Percentiles rank a stretch among this genome's conserved stretches.
Evolutionary conservation across 148 eudicot species (phyloP).

Genomic region (Chenopodium album): DNA sequence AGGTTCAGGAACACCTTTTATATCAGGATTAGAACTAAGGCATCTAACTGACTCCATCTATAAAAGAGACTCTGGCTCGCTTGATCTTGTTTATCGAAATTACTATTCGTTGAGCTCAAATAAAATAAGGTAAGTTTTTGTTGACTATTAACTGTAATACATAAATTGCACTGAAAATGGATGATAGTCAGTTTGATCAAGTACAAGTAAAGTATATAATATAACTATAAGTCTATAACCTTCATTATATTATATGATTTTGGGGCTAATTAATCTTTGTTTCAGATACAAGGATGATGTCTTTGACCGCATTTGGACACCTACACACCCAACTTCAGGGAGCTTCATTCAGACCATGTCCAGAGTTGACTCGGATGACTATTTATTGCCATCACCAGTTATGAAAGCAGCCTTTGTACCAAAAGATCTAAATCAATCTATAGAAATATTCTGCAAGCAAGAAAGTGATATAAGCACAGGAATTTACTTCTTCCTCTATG

Average conservation of each 20-base stretch:
- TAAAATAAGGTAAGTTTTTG: no score
- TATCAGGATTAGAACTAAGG: slow-evolving; percentile 42
- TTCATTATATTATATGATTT: no score
- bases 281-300: slow-evolving; percentile 40
- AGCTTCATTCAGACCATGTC: not conserved
- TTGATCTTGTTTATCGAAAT: slow-evolving; percentile 17
- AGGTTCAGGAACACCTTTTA: slow-evolving; percentile 38
- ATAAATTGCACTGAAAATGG: no score
- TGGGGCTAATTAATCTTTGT: not conserved
- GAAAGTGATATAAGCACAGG: not conserved
- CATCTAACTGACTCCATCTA: slow-evolving; percentile 24
- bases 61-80: slow-evolving; percentile 20
- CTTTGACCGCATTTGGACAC: slow-evolving; percentile 42
- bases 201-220: no score
- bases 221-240: not conserved
- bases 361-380: not conserved
- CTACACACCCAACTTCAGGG: not conserved
- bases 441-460: not conserved
- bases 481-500: slow-evolving; percentile 33
- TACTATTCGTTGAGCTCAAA: not conserved
- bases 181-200: no score
- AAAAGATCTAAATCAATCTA: not conserved
- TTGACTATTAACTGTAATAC: no score
- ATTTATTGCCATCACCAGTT: slow-evolving; percentile 23
- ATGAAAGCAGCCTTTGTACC: slow-evolving; percentile 33